phyloP scores from a whole-genome alignment of 2,329 filamentous ascomycete species.

The Neoascochyta sp. region DNA sequence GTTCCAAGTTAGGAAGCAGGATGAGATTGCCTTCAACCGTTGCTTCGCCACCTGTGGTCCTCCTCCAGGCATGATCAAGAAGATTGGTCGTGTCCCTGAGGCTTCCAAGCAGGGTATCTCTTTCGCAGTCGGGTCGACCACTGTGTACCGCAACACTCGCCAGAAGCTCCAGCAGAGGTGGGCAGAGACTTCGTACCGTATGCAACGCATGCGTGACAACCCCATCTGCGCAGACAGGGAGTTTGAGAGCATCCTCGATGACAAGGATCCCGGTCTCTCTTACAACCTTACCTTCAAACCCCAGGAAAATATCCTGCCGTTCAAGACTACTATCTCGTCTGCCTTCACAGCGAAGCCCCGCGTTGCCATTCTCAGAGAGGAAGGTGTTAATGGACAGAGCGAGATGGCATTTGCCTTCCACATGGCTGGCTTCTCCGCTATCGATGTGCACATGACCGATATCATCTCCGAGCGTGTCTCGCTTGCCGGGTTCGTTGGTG shows the following conservation, averaged over 20 bases:
- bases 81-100: conserved; percentile 72
- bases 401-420: conserved; percentile 98
- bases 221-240: conserved; percentile 81
- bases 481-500: conserved; percentile 76
- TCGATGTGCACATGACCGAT: conserved; percentile 97
- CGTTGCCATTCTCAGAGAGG: conserved; percentile 90
- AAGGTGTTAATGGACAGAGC: conserved; percentile 92
- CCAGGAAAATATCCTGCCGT: conserved; percentile 69
- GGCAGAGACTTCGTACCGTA: conserved; percentile 81
- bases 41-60: conserved; percentile 90
- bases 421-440: conserved; percentile 81
- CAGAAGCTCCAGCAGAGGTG: conserved; percentile 79
- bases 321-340: conserved; percentile 60
- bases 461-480: conserved; percentile 74
- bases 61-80: conserved; percentile 74
- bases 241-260: conserved; percentile 69
- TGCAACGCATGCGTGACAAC: conserved; percentile 90
- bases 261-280: conserved; percentile 74
- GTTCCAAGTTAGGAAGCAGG: conserved; percentile 84
- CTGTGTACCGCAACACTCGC: conserved; percentile 67
- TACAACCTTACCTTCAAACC: conserved; percentile 82
- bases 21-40: conserved; percentile 80
- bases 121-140: conserved; percentile 66
- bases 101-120: conserved; percentile 69
- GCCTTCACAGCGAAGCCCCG: conserved; percentile 63